Evolutionary conservation across 257 asterid species (phyloP).

Genomic region (Solanum ossicruentum): DNA sequence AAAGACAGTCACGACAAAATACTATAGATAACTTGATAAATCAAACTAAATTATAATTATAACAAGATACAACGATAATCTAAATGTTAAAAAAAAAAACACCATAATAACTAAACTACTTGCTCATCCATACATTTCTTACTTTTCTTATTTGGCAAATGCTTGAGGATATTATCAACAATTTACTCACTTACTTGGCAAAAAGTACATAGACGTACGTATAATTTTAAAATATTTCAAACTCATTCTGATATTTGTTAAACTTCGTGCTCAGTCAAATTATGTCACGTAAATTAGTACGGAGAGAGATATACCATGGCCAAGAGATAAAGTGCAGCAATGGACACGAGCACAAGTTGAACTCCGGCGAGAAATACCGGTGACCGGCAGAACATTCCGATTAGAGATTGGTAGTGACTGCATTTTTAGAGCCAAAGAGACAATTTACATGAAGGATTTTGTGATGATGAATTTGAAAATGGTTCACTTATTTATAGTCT

Average conservation of each 20-base stretch:
- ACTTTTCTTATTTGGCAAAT: background rate
- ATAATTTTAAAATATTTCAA: too few relatives aligned
- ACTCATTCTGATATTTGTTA: too few relatives aligned
- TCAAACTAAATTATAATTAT: too few relatives aligned
- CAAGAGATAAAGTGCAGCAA: slow-evolving; percentile 23
- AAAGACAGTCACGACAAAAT: too few relatives aligned
- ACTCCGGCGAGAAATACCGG: slow-evolving; percentile 8
- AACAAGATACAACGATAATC: too few relatives aligned
- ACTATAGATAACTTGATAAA: too few relatives aligned
- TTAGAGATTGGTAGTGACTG: slow-evolving; percentile 18
- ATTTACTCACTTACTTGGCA: background rate
- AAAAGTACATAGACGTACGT: too few relatives aligned
- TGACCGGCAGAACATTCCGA: slow-evolving; percentile 6
- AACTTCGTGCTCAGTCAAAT: background rate
- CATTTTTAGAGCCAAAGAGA: slow-evolving; percentile 9
- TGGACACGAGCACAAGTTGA: background rate
- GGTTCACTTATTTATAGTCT: background rate
- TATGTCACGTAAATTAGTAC: background rate
- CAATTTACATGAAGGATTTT: background rate
- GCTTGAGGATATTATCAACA: background rate
- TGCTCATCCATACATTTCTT: too few relatives aligned
- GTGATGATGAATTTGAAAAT: background rate
- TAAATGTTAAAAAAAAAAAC: too few relatives aligned
- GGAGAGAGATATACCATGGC: slow-evolving; percentile 7
- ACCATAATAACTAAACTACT: too few relatives aligned